These are phyloP conservation scores for Fusarium domesticum DNA, from an alignment of 2,329 filamentous ascomycete species.

Conservation along the genomic window DNA sequence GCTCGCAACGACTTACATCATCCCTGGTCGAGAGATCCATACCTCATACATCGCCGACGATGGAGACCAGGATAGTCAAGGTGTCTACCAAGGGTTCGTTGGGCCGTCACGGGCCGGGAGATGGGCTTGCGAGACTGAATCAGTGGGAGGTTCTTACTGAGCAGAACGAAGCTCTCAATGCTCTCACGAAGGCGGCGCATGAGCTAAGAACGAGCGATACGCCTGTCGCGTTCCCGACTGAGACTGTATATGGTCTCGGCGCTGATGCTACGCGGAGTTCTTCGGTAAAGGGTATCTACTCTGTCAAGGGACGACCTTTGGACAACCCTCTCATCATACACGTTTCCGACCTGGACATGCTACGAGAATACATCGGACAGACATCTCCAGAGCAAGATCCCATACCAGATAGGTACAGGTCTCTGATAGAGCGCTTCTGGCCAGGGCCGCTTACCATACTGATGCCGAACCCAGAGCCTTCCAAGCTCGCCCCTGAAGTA, in stretches of 20 bases:
- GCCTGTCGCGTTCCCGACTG: slow-evolving; percentile 93
- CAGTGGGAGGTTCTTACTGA: slow-evolving; percentile 41
- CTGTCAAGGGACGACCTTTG: slow-evolving; percentile 82
- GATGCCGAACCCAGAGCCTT: slow-evolving; percentile 68
- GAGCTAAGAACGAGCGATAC: slow-evolving; percentile 62
- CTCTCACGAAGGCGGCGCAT: slow-evolving; percentile 62
- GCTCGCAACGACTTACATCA: slow-evolving; percentile 28
- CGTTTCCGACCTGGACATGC: slow-evolving; percentile 75
- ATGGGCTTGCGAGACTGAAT: slow-evolving; percentile 36
- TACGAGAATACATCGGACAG: slow-evolving; percentile 59
- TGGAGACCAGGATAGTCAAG: slow-evolving; percentile 42
- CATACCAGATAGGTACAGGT: slow-evolving; percentile 72
- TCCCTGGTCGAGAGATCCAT: slow-evolving; percentile 13
- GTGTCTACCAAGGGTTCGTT: slow-evolving; percentile 33
- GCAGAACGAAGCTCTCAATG: slow-evolving; percentile 32
- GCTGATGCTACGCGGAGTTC: slow-evolving; percentile 85
- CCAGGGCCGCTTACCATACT: slow-evolving; percentile 91
- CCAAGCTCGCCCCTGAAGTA: slow-evolving; percentile 81
- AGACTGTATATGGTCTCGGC: slow-evolving; percentile 96
- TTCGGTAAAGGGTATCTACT: slow-evolving; percentile 88
- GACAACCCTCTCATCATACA: slow-evolving; percentile 97
- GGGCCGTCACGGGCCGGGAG: slow-evolving; percentile 33
- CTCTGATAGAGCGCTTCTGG: slow-evolving; percentile 84
- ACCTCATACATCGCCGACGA: slow-evolving; percentile 21
- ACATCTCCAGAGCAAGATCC: slow-evolving; percentile 31